Evolutionary conservation across 352 stramenopile species (phyloP), one percentile per base, ranked within the genome.

Genomic region (Phytopythium boreale): DNA sequence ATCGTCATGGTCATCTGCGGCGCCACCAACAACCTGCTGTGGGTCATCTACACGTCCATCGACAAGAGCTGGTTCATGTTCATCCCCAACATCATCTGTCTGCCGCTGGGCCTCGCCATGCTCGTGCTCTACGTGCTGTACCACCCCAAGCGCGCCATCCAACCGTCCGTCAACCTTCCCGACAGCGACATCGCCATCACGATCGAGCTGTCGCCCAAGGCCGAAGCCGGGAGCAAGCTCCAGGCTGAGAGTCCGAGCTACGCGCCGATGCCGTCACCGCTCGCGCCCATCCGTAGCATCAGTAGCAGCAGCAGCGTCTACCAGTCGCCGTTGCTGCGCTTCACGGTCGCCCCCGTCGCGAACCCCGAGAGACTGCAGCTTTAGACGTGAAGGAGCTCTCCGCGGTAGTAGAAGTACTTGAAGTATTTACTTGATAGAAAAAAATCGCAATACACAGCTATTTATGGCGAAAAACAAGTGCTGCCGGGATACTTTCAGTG

Each of bases 21-120:
- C 19, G 64, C 68, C 0, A 61, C 75, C 29, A 88, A 85, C 69
- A 81, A 79, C 56, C 62, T 59, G 14, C 44, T 82, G 22, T 88
- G 79, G 79, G 64, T 86, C 39, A 59, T 74, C 31, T 85, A 88
- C 61, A 72, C 74, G 2, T 58, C 71, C 4, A 50, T 86, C 24
- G 68, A 79, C 47, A 67, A 57, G 46, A 77, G 83, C 68, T 84
- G 71, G 75, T 72, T 87, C 67, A 76, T 86, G 64, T 72, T 88
- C 52, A 67, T 75, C 44, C 76, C 76, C 6, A 82, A 84, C 60
- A 60, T 70, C 8, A 72, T 77, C 43, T 80, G 69, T 4, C 62
- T 79, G 57, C 55, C 70, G 19, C 62, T 85, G 14, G 74, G 74
- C n/a, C 29, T 75, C 27, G 46, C 70, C 12, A 68, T 84, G 58